phyloP scores from a whole-genome alignment of 1,284 basidiomycete genomes.

The Austroboletus novae-zelandiae region DNA sequence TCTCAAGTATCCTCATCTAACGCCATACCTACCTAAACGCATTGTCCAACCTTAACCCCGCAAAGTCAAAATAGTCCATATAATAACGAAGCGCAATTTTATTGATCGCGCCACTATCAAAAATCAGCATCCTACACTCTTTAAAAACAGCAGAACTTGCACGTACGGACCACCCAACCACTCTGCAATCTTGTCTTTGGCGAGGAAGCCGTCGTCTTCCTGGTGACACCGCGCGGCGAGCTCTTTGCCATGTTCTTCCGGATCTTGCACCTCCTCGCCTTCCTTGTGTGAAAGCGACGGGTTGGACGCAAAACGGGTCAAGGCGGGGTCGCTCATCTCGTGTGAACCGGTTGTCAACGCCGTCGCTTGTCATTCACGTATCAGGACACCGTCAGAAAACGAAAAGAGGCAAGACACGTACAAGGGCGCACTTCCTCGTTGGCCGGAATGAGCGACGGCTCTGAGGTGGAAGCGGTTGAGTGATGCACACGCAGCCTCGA shows the following conservation, averaged over 20 bases:
- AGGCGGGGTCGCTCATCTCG: slow-evolving; percentile 47
- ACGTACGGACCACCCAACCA: slow-evolving; percentile 91
- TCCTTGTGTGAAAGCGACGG: slow-evolving; percentile 46
- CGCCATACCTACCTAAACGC: slow-evolving; percentile 74
- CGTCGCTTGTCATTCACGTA: slow-evolving; percentile 19
- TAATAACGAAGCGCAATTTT: slow-evolving; percentile 76
- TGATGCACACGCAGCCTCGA: slow-evolving; percentile 57
- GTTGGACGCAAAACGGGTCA: slow-evolving; percentile 43
- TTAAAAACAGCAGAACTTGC: neutral
- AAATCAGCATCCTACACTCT: slow-evolving; percentile 9
- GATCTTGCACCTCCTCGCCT: slow-evolving; percentile 56
- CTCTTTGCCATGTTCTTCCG: slow-evolving; percentile 68
- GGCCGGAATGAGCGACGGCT: slow-evolving; percentile 65
- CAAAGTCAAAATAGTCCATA: slow-evolving; percentile 89
- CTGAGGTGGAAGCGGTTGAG: slow-evolving; percentile 71
- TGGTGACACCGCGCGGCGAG: slow-evolving; percentile 80
- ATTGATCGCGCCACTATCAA: slow-evolving; percentile 70
- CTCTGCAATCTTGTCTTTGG: slow-evolving; percentile 90
- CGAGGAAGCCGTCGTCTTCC: slow-evolving; percentile 84
- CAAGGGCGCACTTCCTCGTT: slow-evolving; percentile 47
- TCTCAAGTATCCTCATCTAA: neutral
- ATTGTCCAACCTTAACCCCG: slow-evolving; percentile 75
- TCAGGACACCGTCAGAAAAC: slow-evolving; percentile 19
- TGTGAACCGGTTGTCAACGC: slow-evolving; percentile 42
- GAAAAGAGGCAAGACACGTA: slow-evolving; percentile 33